Base-by-base conservation (phyloP, 352 stramenopile species). In the Ophiocytium majus region DNA sequence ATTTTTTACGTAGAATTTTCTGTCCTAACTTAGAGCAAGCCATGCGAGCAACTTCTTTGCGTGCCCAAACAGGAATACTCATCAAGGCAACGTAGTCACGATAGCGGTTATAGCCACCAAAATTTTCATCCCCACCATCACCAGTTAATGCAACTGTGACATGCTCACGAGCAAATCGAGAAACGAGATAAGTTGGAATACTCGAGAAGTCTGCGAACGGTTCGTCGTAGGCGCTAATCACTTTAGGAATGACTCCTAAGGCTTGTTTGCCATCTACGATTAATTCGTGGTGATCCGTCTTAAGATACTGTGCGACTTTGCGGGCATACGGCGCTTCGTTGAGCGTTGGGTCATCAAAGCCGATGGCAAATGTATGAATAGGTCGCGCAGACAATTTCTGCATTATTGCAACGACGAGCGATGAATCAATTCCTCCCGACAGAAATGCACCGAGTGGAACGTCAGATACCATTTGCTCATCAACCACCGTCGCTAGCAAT, bases 361-460 rank as follows among this genome's bases (percentile, higher is more conserved):
- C 57, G 23, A 71, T 28, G 19, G 57, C 23, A 71, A 71, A 71
- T 71, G 57, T 71, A 71, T 71, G 57, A 23, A 71, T 23, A 71
- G 57, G 57, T 23, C 28, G 19, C 19, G 23, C 28, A 71, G 19
- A 23, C 28, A 71, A 28, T 28, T 71, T 71, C 28, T 28, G 57
- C 23, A 71, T 71, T 23, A 28, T 28, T 23, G 57, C 57, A 71
- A 71, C 57, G 19, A 71, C 57, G 57, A 28, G 28, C 19, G 19
- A 23, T 28, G 57, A 71, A 71, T 71, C 57, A 28, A 71, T 28
- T 28, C 57, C 57, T 23, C 57, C 57, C 19, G 19, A 23, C 28
- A 71, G 28, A 71, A 71, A 71, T 71, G 57, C 57, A 23, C 57
- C 57, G 28, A 71, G 19, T 23, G 57, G 57, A 71, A 71, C 57